These are phyloP conservation scores for Aspergillus nomiae DNA, from an alignment of 2,329 filamentous ascomycete species.

Conservation along the genomic window DNA sequence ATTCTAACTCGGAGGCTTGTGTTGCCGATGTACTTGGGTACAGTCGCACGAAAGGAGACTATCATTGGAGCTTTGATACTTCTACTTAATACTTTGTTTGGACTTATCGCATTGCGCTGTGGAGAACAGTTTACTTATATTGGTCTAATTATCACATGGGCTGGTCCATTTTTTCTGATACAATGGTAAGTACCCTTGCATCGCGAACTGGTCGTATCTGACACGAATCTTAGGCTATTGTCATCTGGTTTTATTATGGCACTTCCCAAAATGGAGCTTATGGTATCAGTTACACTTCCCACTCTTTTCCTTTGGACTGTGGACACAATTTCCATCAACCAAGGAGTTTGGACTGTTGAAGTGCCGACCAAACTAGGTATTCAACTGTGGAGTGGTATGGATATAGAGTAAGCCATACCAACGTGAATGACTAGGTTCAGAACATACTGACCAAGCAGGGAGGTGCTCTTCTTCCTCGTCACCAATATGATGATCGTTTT, in stretches of 20 bases:
- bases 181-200: slow-evolving; percentile 57
- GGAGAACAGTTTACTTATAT: slow-evolving; percentile 60
- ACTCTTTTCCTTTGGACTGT: slow-evolving; percentile 73
- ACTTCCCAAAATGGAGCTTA: slow-evolving; percentile 60
- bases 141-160: slow-evolving; percentile 71
- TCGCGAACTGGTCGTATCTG: slow-evolving; percentile 55
- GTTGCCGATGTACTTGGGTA: slow-evolving; percentile 55
- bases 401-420: slow-evolving; percentile 58
- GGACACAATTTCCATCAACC: slow-evolving; percentile 66
- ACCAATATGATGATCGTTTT: slow-evolving; percentile 72
- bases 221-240: neutral
- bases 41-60: slow-evolving; percentile 28
- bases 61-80: slow-evolving; percentile 2
- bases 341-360: slow-evolving; percentile 73
- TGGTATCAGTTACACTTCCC: slow-evolving; percentile 62
- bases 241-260: slow-evolving; percentile 54
- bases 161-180: slow-evolving; percentile 65
- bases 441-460: slow-evolving; percentile 36
- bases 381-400: slow-evolving; percentile 60
- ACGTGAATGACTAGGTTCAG: neutral
- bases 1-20: slow-evolving; percentile 66
- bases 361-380: slow-evolving; percentile 66
- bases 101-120: slow-evolving; percentile 48
- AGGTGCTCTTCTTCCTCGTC: slow-evolving; percentile 71
- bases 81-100: neutral